Base-by-base conservation (phyloP, 345 rosid species). In the Schrenkiella parvula region DNA sequence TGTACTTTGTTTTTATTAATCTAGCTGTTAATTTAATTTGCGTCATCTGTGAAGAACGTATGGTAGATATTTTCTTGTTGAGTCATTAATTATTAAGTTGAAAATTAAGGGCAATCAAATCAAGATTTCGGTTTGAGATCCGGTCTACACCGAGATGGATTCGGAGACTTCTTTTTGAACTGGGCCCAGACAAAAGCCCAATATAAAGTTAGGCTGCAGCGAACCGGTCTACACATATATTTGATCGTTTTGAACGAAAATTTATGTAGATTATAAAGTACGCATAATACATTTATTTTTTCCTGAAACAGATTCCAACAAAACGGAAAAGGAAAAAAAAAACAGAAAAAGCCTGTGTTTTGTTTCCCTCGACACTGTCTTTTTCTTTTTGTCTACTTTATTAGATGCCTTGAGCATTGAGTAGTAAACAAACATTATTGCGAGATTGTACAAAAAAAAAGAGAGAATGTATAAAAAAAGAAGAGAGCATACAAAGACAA, bases 371-470 rank as follows among this genome's bases (percentile, higher is more conserved):
- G 50, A 28, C 47, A 38, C 0, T 47, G 50, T 56, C 66, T 73
- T 73, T 73, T 46, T 46, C 64, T 56, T 73, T 65, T 73, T 56
- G 66, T 57, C 78, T 28, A 57, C 78, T 66, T 73, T 66, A 73
- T 37, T 37, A 73, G 78, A 73, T 73, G 32, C 60, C 66, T 14
- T 73, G 42, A 35, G 64, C 66, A 46, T 55, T 55, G 34, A 65
- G 43, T 64, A 43, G 51, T 64, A 54, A 54, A 64, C 65, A 72
- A 55, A 44, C 65, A 64, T 44, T 34, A 55, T 57, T 65, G 57
- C 26, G 58, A 55, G 52, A 66, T 48, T 50, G 48, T 19, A 17
- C 11, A n/a, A 12, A 48, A 15, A 26, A 3, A 26, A 18, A 38
- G n/a, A 42, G 21, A 44, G 8, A 22, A 22, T 28, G 22, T 50